Evolutionary conservation across 495 filamentous ascomycete species (phyloP), one percentile per base, ranked within the genome.

Genomic region (Xylaria nigripes): DNA sequence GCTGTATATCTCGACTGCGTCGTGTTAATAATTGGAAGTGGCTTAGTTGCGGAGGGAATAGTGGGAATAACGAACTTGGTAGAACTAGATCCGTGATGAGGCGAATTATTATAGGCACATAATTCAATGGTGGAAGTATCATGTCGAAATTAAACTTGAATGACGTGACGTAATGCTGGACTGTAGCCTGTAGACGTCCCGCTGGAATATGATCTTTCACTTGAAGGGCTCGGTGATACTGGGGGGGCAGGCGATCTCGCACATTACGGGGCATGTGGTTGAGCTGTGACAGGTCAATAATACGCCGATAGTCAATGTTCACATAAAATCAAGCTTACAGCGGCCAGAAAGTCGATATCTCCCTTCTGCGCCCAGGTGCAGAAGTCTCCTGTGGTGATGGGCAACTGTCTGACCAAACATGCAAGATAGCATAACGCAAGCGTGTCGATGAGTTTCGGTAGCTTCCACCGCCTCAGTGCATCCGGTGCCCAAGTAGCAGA

Each of bases 31-130:
- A 2, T n/a, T 21, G 12, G 16, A 7, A 12, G 3, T 42, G 9
- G 1, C 18, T 34, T 30, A 27, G 2, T 7, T 12, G 6, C 25
- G 2, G 18, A 24, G 16, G 29, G 1, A 2, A 8, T 10, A 15
- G 46, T n/a, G 0, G 21, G 46, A 13, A n/a, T 27, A 23, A 63
- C 80, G 54, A 81, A 92, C 88, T 64, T 40, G 93, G 93, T 19
- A 98, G 72, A 8, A 85, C 81, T 22, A 97, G 74, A 43, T 86
- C 77, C 56, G 77, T 83, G 24, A 94, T 78, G 53, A 86, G 84
- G 36, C 83, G 77, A 52, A 84, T 81, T 8, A 90, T 65, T 16
- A 95, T 58, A 5, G 86, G 67, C 5, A 82, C 76, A 16, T 70
- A 65, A 51, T 95, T 94, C 34, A 96, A 59, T 0, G 80, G 69